Conservation (phyloP, 768 basidiomycete genomes). For the Coprinopsis strossmayeri region DNA sequence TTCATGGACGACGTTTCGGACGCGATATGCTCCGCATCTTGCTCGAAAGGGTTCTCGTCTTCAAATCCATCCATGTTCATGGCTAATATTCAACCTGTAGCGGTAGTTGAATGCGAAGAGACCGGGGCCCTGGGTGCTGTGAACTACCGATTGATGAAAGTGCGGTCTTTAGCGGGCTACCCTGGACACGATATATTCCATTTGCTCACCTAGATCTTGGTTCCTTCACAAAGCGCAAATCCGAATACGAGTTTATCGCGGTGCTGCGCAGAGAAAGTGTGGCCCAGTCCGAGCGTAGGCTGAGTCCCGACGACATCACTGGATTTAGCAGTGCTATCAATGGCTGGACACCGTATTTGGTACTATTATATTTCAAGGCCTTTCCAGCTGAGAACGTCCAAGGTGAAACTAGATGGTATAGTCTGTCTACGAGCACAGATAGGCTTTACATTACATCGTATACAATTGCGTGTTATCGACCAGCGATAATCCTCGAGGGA, state of each 20-base stretch:
- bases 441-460: not conserved
- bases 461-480: not conserved
- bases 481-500: not conserved
- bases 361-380: not conserved
- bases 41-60: conserved; percentile 65
- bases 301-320: not conserved
- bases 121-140: not conserved
- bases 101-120: not conserved
- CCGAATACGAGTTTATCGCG: too few relatives aligned
- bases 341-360: not conserved
- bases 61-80: conserved; percentile 44
- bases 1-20: conserved; percentile 51
- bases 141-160: not conserved
- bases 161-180: not conserved
- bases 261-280: not conserved
- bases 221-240: too few relatives aligned
- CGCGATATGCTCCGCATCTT: conserved; percentile 34
- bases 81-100: not conserved
- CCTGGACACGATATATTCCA: too few relatives aligned
- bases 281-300: not conserved
- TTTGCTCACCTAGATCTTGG: too few relatives aligned
- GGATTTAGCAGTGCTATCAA: not conserved
- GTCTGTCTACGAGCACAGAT: too few relatives aligned
- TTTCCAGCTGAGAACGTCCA: too few relatives aligned
- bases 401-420: too few relatives aligned